Base-by-base conservation (phyloP, 352 stramenopile genomes). In the Phytophthora syringae region DNA sequence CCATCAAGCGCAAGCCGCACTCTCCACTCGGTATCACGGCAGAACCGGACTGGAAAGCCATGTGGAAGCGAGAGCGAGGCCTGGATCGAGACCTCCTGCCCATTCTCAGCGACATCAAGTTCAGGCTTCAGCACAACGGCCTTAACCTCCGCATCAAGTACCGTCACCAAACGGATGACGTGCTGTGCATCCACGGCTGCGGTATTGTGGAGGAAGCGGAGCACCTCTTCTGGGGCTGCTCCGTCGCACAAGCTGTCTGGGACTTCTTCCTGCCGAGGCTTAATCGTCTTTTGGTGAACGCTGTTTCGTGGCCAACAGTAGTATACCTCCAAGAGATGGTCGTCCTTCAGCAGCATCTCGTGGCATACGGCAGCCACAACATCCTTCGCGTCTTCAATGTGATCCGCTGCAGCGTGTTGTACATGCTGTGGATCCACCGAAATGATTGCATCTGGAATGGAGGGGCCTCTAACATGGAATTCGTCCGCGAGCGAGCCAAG, bases 381-480 rank as follows among this genome's bases (percentile, higher is more conserved):
- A 44, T 63, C n/a, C 37, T 69, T 6, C 52, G 60, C 1, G 52
- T 58, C 45, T 69, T 69, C 52, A 69, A 69, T 9, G 37, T 69
- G 10, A 18, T 69, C 12, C 60, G 52, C 1, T 69, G 52, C 13
- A 51, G 52, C 18, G 47, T 63, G 4, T 13, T 63, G 11, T 63
- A 62, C 27, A 48, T 61, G 22, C 28, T 69, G 7, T 69, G 52
- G 52, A 27, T 69, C 5, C 52, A 69, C 36, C 43, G 39, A 2
- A 63, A 63, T 5, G 60, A 63, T 9, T 32, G 43, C 12, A 40
- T 63, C 13, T 36, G 28, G 22, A 62, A 69, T 3, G 28, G 27
- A 25, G 13, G 10, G 0, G 20, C 15, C 2, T 50, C 44, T 1
- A 63, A 36, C 30, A 21, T 7, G n/a, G 24, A 49, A 9, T 69